These are phyloP conservation scores for Pleurotus tuoliensis DNA, from an alignment of 768 basidiomycete species.

Conservation along the genomic window DNA sequence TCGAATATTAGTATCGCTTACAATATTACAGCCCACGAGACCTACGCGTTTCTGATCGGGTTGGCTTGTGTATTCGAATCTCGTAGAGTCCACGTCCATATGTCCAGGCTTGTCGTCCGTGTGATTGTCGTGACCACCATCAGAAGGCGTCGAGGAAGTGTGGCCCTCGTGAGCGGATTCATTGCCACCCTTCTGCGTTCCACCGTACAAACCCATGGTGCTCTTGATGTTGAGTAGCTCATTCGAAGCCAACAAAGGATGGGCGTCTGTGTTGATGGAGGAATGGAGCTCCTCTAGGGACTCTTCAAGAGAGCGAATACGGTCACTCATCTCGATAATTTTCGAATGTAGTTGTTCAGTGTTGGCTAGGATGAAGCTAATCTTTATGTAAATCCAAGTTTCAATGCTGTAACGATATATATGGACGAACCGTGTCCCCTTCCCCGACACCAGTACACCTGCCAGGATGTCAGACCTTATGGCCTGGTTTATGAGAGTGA, in stretches of 20 bases:
- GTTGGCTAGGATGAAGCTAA: conserved; percentile 58
- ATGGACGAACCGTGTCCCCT: conserved; percentile 45
- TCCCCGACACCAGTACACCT: conserved; percentile 65
- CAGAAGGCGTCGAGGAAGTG: background rate
- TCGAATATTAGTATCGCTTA: too few relatives aligned
- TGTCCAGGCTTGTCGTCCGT: background rate
- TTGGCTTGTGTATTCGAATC: background rate
- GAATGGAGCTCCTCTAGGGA: conserved; percentile 36
- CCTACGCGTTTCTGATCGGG: background rate
- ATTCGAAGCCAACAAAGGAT: conserved; percentile 45
- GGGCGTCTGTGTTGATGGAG: conserved; percentile 28
- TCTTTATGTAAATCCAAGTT: conserved; percentile 1
- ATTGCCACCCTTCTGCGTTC: conserved; percentile 21
- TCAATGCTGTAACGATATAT: background rate
- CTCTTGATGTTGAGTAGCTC: conserved; percentile 55
- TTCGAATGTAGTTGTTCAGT: conserved; percentile 63
- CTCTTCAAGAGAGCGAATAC: conserved; percentile 60
- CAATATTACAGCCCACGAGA: too few relatives aligned
- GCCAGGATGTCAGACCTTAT: background rate
- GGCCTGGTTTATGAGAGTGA: too few relatives aligned
- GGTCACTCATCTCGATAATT: conserved; percentile 64
- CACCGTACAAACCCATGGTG: conserved; percentile 45
- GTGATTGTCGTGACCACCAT: background rate
- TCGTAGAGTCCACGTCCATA: conserved; percentile 1
- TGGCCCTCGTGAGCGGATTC: background rate